Base-by-base conservation (phyloP, 2,329 filamentous ascomycete genomes). In the Dactylonectria estremocensis region DNA sequence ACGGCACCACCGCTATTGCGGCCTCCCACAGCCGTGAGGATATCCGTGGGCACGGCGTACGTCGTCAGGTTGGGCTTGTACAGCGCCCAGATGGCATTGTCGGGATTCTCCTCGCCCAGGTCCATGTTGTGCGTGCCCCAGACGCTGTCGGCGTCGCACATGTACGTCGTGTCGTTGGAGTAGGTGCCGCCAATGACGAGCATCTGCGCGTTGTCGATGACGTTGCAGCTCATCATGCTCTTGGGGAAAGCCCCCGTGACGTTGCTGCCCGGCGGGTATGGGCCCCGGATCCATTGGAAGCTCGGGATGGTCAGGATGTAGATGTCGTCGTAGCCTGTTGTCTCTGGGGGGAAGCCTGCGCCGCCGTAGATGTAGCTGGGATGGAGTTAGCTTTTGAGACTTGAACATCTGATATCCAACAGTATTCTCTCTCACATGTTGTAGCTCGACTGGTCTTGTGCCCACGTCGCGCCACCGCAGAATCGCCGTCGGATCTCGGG, bases 281-380 rank as follows among this genome's bases (percentile, higher is more conserved):
- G 56, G 8, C 55, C 61, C 8, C 57, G 57, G 8, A 68, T 64
- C 61, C 61, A 64, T 11, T 56, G 48, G 50, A 68, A 68, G 11
- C 55, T 61, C 5, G 56, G 65, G 37, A 68, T 48, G 45, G 65
- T 61, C 24, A 64, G 35, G 18, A 65, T 68, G 24, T 68, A 68
- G 5, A 68, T 56, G 31, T 68, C 61, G 40, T 61, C 57, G 37
- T 57, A 68, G 2, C 54, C 50, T 4, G 59, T 59, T 2, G 49
- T 54, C 9, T 55, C 49, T 2, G 61, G 61, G 7, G 31, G 33
- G 7, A 64, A 63, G 11, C 56, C 57, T 4, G 40, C 18, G 1
- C 65, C 61, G 13, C 60, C 65, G 18, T 57, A 60, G 31, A 67
- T 53, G 20, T 67, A 67, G 14, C 65, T 67, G 9, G 3, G 24